Conservation (phyloP, 2,329 filamentous ascomycete species). For the Monosporascus sp. region DNA sequence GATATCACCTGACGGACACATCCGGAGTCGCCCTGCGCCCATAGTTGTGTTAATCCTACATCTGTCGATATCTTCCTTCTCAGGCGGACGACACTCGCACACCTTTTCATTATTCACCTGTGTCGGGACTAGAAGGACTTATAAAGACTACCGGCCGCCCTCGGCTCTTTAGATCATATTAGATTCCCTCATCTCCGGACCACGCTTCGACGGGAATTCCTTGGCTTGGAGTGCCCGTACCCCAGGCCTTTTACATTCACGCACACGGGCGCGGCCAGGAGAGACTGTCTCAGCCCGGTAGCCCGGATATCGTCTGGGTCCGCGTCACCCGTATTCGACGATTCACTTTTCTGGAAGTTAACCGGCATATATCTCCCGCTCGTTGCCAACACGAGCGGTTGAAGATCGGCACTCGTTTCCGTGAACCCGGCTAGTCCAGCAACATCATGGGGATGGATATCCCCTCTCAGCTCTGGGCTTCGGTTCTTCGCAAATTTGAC, state of each 20-base stretch:
- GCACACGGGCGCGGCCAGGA: neutral
- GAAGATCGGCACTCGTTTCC: too few species aligned
- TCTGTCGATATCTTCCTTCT: neutral
- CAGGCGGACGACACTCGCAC: neutral
- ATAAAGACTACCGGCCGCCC: neutral
- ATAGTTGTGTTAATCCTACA: neutral
- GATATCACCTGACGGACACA: neutral
- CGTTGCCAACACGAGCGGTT: too few species aligned
- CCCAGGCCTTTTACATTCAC: neutral
- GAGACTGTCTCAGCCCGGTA: neutral
- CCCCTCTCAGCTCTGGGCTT: slow-evolving; percentile 8
- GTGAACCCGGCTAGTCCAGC: neutral
- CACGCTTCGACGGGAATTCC: neutral
- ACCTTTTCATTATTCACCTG: neutral
- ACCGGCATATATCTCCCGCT: too few species aligned
- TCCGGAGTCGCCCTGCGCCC: neutral
- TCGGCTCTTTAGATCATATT: neutral
- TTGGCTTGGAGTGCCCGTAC: neutral
- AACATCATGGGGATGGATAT: slow-evolving; percentile 15
- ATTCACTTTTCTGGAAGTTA: too few species aligned
- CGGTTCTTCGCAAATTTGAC: slow-evolving; percentile 20
- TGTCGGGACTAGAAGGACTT: neutral
- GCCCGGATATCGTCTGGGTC: too few species aligned
- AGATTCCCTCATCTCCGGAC: neutral
- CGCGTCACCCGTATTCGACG: too few species aligned